These are phyloP conservation scores for Chlamydomonas sp. DNA, from an alignment of 139 green algal species.

Conservation along the genomic window DNA sequence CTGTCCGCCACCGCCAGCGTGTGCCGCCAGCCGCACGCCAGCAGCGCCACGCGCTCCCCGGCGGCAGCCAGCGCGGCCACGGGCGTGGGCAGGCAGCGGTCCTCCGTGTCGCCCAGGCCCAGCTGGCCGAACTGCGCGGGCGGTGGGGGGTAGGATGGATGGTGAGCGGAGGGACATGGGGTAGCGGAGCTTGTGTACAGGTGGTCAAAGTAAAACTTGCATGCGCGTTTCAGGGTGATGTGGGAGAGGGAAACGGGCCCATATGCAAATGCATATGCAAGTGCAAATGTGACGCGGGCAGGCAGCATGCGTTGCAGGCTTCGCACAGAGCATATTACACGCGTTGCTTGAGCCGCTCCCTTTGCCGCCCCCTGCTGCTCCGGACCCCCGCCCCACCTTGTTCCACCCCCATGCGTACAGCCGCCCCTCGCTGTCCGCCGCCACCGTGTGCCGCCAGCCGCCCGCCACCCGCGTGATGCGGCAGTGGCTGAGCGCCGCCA, in stretches of 20 bases:
- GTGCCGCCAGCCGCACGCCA: conserved; percentile 92
- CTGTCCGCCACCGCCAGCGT: conserved; percentile 66
- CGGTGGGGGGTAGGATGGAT: neutral
- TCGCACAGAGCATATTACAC: no score
- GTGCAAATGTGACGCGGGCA: no score
- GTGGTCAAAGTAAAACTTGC: no score
- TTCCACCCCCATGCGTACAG: conserved; percentile 93
- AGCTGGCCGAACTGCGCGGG: conserved; percentile 83
- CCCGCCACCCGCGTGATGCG: conserved; percentile 69
- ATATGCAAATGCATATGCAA: no score
- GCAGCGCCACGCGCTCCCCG: conserved; percentile 44
- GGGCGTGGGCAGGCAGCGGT: conserved; percentile 54
- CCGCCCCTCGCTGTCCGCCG: conserved; percentile 64
- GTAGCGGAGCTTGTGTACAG: no score
- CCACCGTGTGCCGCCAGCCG: conserved; percentile 90
- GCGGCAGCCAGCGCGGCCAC: conserved; percentile 51
- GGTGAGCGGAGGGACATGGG: neutral
- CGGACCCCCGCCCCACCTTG: conserved; percentile 60
- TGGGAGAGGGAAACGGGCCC: no score
- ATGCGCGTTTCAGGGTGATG: neutral
- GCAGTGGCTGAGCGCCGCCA: conserved; percentile 51
- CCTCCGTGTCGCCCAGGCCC: conserved; percentile 69
- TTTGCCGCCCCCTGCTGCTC: no score
- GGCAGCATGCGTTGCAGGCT: neutral
- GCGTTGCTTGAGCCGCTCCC: neutral